These are phyloP conservation scores for Vaccinium myrtillus DNA, from an alignment of 148 eudicot genomes.

Conservation along the genomic window DNA sequence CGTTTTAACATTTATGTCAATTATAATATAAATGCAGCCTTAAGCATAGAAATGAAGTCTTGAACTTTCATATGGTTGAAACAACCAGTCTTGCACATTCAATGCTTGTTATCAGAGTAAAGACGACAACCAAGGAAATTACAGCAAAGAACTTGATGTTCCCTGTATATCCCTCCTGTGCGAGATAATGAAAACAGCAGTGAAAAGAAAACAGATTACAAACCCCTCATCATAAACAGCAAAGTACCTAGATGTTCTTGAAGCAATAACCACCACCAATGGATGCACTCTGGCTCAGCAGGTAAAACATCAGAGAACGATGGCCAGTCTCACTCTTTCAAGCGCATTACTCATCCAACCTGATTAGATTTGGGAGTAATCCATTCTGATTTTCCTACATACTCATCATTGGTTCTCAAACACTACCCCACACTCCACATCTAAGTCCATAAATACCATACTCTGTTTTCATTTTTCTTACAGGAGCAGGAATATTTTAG, in stretches of 20 bases:
- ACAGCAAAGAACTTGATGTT: background rate
- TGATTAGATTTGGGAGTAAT: background rate
- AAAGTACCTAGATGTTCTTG: background rate
- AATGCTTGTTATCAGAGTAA: background rate
- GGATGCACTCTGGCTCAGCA: constrained; percentile 7
- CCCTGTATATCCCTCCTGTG: background rate
- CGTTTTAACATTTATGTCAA: background rate
- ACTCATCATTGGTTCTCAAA: background rate
- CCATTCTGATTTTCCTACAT: background rate
- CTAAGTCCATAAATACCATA: background rate
- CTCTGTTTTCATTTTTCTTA: background rate
- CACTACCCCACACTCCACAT: background rate
- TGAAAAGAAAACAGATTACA: background rate
- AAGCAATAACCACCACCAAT: constrained; percentile 7
- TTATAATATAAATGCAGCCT: background rate
- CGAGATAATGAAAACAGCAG: background rate
- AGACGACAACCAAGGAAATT: background rate
- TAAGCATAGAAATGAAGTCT: background rate
- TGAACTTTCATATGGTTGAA: background rate
- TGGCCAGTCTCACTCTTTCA: constrained; percentile 8
- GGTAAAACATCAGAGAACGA: constrained; percentile 8
- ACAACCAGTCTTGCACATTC: background rate
- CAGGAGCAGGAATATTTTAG: background rate
- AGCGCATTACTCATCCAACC: background rate
- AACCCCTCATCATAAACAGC: constrained; percentile 20